Evolutionary conservation across 2,329 filamentous ascomycete genomes (phyloP).

Genomic region (Aspergillus japonicus): DNA sequence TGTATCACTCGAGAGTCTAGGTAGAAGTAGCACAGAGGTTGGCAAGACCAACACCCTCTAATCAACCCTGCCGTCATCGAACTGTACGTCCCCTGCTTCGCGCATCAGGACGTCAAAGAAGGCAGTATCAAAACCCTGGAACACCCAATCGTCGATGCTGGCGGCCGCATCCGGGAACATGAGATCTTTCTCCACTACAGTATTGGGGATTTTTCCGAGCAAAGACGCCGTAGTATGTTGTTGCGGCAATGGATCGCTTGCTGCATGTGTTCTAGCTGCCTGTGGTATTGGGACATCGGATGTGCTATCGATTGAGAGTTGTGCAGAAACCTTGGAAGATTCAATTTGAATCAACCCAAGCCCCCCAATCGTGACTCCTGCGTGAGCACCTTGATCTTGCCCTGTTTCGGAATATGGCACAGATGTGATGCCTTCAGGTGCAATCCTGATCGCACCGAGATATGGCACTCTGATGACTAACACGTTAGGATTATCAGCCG

Average conservation of each 20-base stretch:
- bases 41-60: no score
- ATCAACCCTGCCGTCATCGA: no score
- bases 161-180: not conserved
- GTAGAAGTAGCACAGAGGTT: no score
- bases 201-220: not conserved
- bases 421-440: slow-evolving; percentile 7
- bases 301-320: no score
- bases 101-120: slow-evolving; percentile 8
- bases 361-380: not conserved
- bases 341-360: no score
- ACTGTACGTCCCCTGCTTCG: not conserved
- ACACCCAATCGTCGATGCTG: slow-evolving; percentile 4
- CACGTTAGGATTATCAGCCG: slow-evolving; percentile 9
- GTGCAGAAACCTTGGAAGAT: no score
- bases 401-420: not conserved
- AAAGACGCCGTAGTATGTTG: no score
- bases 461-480: slow-evolving; percentile 46
- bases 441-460: slow-evolving; percentile 43
- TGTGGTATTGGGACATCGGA: no score
- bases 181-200: not conserved
- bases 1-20: no score
- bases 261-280: no score
- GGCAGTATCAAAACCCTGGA: slow-evolving; percentile 10
- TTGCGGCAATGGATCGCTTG: no score
- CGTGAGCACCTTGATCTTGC: not conserved